Percentiles rank a stretch among this genome's conserved stretches.
These are phyloP conservation scores for Manihot esculenta DNA, from an alignment of 441 rosid species.

Conservation along the genomic window DNA sequence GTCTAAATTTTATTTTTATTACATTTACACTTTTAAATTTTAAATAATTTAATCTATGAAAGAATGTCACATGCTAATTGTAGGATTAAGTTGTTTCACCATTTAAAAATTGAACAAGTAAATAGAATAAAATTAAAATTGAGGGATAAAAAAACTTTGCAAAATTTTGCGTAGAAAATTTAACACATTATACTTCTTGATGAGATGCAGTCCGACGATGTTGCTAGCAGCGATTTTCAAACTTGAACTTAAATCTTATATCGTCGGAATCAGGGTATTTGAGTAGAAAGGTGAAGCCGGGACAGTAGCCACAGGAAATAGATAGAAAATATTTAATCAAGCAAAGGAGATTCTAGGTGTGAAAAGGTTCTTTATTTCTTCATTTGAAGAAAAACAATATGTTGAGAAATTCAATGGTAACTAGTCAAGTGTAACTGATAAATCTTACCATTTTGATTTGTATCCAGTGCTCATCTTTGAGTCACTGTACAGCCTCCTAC, in stretches of 20 bases:
- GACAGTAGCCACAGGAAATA: not conserved
- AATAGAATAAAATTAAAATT: no score
- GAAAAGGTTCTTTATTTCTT: slow-evolving; percentile 5
- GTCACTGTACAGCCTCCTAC: slow-evolving; percentile 25
- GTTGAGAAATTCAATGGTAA: slow-evolving; percentile 17
- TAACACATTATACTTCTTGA: not conserved
- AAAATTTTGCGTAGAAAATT: no score
- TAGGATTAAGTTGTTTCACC: no score
- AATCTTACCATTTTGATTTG: slow-evolving; percentile 23
- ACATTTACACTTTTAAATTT: no score
- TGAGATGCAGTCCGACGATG: not conserved
- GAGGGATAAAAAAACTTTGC: no score
- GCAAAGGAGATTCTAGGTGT: slow-evolving; percentile 3
- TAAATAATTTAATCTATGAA: no score
- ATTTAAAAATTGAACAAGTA: no score
- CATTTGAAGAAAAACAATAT: slow-evolving; percentile 21
- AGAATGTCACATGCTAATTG: no score
- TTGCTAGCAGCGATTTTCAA: not conserved
- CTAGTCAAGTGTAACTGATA: slow-evolving; percentile 17
- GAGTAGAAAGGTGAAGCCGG: slow-evolving; percentile 7
- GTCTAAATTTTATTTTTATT: no score
- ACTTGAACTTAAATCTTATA: not conserved
- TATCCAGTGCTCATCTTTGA: slow-evolving; percentile 22
- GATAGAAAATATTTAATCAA: not conserved
- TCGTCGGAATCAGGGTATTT: not conserved